These are phyloP conservation scores for Volvox reticuliferus DNA, from an alignment of 139 green algal genomes.

Conservation along the genomic window DNA sequence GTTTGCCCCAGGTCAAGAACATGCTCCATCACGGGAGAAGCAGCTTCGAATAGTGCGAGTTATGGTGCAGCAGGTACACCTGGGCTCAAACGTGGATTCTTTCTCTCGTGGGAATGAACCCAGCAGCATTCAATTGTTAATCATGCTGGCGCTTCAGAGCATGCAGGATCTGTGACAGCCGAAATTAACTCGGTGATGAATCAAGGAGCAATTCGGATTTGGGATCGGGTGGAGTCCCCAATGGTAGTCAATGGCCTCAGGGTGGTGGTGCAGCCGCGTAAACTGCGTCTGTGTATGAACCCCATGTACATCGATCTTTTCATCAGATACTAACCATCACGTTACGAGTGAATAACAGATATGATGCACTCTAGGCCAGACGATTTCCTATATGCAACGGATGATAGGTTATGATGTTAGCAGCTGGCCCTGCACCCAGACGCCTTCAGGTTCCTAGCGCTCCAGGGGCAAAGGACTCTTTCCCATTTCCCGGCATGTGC, in stretches of 20 bases:
- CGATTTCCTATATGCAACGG: neutral
- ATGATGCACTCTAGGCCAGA: neutral
- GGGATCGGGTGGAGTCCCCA: neutral
- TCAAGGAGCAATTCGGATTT: constrained; percentile 2
- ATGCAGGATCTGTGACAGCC: no score
- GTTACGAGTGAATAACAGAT: no score
- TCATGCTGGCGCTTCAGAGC: no score
- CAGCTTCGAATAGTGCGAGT: neutral
- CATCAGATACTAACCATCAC: neutral
- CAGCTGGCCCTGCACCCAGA: no score
- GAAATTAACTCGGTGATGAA: no score
- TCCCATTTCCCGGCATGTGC: neutral
- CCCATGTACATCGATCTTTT: constrained; percentile 32
- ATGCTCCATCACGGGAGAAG: neutral
- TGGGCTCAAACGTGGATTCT: neutral
- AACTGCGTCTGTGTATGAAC: constrained; percentile 13
- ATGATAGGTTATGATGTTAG: constrained; percentile 19
- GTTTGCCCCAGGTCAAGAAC: neutral
- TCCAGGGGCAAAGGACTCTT: neutral
- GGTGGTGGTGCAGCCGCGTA: neutral
- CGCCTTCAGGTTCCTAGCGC: neutral
- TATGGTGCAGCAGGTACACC: neutral
- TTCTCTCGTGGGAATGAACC: no score
- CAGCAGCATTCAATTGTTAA: no score
- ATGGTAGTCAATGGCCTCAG: neutral